Evolutionary conservation across 352 stramenopile species (phyloP).

Genomic region (Thalassiosira exigua): DNA sequence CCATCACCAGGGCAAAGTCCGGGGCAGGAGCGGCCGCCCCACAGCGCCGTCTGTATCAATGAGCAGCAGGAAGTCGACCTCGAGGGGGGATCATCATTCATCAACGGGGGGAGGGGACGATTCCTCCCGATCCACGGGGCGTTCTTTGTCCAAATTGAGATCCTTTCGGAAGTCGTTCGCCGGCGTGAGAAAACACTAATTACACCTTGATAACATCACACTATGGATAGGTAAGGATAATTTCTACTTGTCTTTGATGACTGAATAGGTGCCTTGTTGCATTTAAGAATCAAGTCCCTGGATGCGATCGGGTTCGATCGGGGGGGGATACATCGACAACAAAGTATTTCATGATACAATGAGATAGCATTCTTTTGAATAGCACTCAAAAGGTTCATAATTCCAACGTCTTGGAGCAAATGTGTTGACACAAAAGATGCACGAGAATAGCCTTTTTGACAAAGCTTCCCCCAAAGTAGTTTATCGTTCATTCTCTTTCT

Average conservation of each 20-base stretch:
- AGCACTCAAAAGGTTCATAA: background rate
- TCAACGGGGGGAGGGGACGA: background rate
- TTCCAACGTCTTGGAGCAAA: background rate
- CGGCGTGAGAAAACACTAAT: background rate
- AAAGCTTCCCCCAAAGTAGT: too few species aligned
- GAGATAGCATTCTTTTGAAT: too few species aligned
- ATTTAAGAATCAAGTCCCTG: background rate
- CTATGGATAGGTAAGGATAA: too few species aligned
- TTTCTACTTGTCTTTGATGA: background rate
- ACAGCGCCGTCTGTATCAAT: background rate
- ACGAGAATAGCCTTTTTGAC: too few species aligned
- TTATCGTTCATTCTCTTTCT: too few species aligned
- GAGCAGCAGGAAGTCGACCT: conserved; percentile 3
- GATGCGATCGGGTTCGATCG: background rate
- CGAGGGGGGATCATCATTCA: background rate
- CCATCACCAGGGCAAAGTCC: background rate
- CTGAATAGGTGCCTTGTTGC: background rate
- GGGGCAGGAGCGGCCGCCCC: background rate
- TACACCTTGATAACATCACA: too few species aligned
- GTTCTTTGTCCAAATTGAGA: background rate
- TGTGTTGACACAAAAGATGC: background rate
- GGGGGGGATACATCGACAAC: background rate
- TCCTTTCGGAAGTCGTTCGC: background rate
- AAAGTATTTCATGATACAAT: conserved; percentile 5
- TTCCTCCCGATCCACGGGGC: background rate